Evolutionary conservation across 1,139 yeast species (phyloP), one percentile per base, ranked within the genome.

Genomic region (Debaryomyces coudertii): DNA sequence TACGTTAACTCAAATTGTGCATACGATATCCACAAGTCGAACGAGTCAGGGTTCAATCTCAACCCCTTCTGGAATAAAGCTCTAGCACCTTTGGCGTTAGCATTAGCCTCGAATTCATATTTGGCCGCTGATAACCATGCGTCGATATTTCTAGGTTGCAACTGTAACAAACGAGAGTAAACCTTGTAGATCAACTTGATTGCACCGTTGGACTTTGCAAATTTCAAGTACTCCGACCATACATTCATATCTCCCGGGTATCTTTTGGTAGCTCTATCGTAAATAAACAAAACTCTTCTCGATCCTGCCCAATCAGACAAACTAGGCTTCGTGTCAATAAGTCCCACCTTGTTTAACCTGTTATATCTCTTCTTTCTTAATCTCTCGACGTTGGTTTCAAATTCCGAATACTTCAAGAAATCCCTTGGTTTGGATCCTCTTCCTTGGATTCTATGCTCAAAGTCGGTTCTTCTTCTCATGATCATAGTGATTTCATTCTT

Each of bases 41-140:
- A 65, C 1, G 86, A 80, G 43, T 89, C 93, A 5, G 87, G 79
- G 61, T 93, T 92, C 62, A 95, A 86, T 62, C 96, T 78, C 40
- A 95, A 73, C 29, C 87, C 96, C 54, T 89, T 80, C 65, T 92
- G 97, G 68, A 92, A 84, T 39, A 93, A 76, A 9, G 82, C 80
- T 66, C 99, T 79, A 14, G 98, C 95, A 37, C 96, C 95, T 60
- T 87, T 83, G 45, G 96, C 90, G 57, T 90, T 88, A 42, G 93
- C 88, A 65, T 93, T 90, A 36, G 79, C 79, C 57, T 93, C 97
- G 58, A 89, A 85, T 68, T 95, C 98, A 65, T 90, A 90, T 62
- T 89, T 89, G 40, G 98, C 97, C 20, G 97, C 97, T 58, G 90
- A 81, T 44, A 93, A 80, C 99, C 99, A 95, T 11, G 95, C 88